phyloP scores from a whole-genome alignment of 192 early-diverging fungal species.

The Rhizoclosmatium globosum region DNA sequence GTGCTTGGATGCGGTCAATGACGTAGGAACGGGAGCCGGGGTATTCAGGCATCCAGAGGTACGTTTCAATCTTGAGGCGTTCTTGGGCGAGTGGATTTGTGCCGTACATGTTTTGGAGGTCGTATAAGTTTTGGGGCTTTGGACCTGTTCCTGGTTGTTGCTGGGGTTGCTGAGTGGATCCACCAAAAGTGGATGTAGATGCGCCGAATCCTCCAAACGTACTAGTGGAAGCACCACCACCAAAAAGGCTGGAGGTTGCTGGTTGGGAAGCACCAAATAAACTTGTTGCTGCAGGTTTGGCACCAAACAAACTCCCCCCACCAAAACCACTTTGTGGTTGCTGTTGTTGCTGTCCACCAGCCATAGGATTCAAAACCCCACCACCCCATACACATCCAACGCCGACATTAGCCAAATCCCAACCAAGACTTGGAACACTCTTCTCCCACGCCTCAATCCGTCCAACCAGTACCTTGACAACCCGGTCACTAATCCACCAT shows the following conservation, averaged over 20 bases:
- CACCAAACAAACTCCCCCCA: too few species aligned
- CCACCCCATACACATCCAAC: slow-evolving; percentile 3
- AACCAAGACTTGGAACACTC: not conserved
- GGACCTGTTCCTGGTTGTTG: not conserved
- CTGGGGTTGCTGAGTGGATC: not conserved
- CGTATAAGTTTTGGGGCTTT: not conserved
- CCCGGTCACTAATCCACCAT: slow-evolving; percentile 5
- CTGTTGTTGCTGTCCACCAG: too few species aligned
- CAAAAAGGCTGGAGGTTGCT: too few species aligned
- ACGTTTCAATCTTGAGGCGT: slow-evolving; percentile 51
- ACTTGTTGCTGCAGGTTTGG: too few species aligned
- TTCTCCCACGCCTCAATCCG: not conserved
- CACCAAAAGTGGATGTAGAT: not conserved
- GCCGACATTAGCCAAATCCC: not conserved
- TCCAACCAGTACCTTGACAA: slow-evolving; percentile 9
- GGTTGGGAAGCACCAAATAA: too few species aligned
- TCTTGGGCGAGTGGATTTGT: slow-evolving; percentile 37
- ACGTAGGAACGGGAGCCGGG: slow-evolving; percentile 44
- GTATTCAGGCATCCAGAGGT: slow-evolving; percentile 47
- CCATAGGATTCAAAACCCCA: not conserved
- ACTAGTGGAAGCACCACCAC: too few species aligned
- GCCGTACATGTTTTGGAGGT: slow-evolving; percentile 3
- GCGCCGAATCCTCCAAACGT: not conserved
- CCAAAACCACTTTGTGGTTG: too few species aligned
- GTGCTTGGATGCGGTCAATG: slow-evolving; percentile 47